Conservation (phyloP, 441 rosid species). For the Erysimum pusillum region DNA sequence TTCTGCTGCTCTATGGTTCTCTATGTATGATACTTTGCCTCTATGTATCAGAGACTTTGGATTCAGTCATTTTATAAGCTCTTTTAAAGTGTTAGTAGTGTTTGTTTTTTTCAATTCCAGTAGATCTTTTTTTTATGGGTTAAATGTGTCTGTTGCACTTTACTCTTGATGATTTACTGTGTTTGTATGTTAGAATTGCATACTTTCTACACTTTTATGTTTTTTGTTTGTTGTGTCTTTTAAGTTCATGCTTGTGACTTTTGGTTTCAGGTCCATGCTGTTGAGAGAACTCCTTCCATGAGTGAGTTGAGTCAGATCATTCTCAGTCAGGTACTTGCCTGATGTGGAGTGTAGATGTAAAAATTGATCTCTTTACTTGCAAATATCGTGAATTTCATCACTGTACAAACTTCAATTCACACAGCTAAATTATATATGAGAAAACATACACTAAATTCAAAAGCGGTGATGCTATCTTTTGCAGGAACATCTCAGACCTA, state of each 20-base stretch:
- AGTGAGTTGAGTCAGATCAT: constrained; percentile 95
- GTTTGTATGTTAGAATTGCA: constrained; percentile 8
- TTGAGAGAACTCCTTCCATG: constrained; percentile 97
- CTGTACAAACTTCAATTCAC: constrained; percentile 22
- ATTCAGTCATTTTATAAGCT: background rate
- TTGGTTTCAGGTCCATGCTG: constrained; percentile 80
- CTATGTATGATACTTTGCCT: background rate
- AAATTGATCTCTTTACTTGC: background rate
- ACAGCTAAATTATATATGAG: background rate
- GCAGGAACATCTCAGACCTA: constrained; percentile 95
- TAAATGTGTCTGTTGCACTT: background rate
- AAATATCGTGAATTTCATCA: constrained; percentile 6
- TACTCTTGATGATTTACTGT: constrained; percentile 11
- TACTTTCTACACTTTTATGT: background rate
- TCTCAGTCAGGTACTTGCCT: constrained; percentile 81
- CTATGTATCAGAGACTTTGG: background rate
- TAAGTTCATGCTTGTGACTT: background rate
- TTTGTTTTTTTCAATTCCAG: background rate
- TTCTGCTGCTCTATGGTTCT: background rate
- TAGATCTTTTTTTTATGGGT: constrained; percentile 1
- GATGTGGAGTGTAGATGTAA: constrained; percentile 33
- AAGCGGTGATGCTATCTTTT: constrained; percentile 41
- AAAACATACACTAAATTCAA: constrained; percentile 23
- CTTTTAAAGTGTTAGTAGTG: background rate
- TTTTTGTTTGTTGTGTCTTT: constrained; percentile 10